Percentiles rank a stretch among this genome's conserved stretches.
phyloP scores from a whole-genome alignment of 352 stramenopile species.

The Globisporangium cylindrosporum region DNA sequence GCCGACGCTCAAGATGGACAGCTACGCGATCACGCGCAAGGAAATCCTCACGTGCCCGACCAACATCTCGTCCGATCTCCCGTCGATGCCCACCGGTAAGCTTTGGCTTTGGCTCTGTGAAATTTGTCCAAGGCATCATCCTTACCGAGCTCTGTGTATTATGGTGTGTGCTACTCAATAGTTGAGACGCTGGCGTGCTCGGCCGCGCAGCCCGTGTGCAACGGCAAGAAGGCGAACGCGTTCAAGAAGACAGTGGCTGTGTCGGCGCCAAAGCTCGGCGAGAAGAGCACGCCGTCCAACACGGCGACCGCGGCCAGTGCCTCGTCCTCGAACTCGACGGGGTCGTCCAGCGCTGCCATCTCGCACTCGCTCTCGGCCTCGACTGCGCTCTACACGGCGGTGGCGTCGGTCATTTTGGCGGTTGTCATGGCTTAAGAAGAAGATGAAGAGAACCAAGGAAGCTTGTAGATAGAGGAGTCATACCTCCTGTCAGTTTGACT shows the following conservation, averaged over 20 bases:
- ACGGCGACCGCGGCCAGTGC: neutral
- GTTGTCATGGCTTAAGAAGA: neutral
- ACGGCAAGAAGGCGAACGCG: constrained; percentile 51
- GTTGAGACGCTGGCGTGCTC: constrained; percentile 51
- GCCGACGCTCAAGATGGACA: constrained; percentile 35
- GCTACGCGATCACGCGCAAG: constrained; percentile 27
- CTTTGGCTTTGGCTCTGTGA: neutral
- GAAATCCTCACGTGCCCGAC: constrained; percentile 42
- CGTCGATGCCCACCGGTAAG: neutral
- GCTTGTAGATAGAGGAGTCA: neutral
- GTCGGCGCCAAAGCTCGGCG: constrained; percentile 7
- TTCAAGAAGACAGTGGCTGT: constrained; percentile 30
- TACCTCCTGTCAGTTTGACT: neutral
- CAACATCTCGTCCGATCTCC: neutral
- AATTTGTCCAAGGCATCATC: neutral
- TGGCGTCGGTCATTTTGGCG: neutral
- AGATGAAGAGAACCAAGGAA: neutral
- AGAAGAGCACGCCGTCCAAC: constrained; percentile 11
- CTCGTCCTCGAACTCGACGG: neutral
- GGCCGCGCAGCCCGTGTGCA: constrained; percentile 49
- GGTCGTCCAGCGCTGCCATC: neutral
- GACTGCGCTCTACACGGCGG: constrained; percentile 1
- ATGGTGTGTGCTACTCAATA: constrained; percentile 7
- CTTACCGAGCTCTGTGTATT: neutral
- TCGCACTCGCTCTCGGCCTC: constrained; percentile 2